Conservation (phyloP, 2,329 filamentous ascomycete genomes). For the Rhinocladiella mackenziei region DNA sequence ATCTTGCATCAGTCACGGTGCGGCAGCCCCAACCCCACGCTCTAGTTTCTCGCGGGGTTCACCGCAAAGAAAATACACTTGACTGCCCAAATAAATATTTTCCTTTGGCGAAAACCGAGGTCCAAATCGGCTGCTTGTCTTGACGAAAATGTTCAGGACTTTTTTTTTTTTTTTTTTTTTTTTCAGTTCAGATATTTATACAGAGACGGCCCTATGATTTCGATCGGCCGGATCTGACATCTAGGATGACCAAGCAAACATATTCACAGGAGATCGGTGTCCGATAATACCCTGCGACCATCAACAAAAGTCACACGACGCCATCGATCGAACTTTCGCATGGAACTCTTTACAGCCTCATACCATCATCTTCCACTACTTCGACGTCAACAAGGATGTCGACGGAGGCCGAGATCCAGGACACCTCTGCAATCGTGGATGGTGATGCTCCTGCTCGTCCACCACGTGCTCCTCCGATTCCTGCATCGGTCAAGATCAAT, state of each 20-base stretch:
- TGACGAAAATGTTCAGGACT: background rate
- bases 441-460: slow-evolving; percentile 15
- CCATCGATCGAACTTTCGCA: background rate
- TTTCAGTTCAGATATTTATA: background rate
- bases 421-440: slow-evolving; percentile 19
- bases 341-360: slow-evolving; percentile 4
- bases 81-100: slow-evolving; percentile 6
- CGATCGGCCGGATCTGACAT: slow-evolving; percentile 4
- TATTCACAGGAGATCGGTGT: slow-evolving; percentile 4
- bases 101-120: slow-evolving; percentile 10
- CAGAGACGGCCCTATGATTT: slow-evolving; percentile 4
- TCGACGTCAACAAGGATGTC: slow-evolving; percentile 4
- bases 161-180: background rate
- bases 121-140: background rate
- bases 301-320: slow-evolving; percentile 9
- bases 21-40: no score
- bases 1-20: no score
- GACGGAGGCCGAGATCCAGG: slow-evolving; percentile 8
- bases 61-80: background rate
- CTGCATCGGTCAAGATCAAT: slow-evolving; percentile 82
- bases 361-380: slow-evolving; percentile 6
- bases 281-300: slow-evolving; percentile 8
- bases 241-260: background rate
- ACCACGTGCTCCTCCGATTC: slow-evolving; percentile 52
- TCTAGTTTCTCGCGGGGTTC: slow-evolving; percentile 1